These are phyloP conservation scores for Vigna unguiculata DNA, from an alignment of 306 rosid genomes.

Conservation along the genomic window DNA sequence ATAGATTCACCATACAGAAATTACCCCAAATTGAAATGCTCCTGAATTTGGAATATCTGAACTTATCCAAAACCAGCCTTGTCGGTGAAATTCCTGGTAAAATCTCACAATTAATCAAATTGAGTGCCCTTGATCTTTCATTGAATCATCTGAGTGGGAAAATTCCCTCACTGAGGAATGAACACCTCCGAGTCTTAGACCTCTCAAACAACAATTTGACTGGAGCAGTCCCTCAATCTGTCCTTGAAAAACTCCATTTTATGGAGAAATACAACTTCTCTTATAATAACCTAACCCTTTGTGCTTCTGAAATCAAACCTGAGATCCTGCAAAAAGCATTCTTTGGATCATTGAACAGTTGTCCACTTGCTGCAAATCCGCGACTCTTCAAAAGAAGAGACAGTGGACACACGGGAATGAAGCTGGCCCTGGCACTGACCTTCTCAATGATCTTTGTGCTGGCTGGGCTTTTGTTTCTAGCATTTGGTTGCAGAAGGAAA, in stretches of 20 bases:
- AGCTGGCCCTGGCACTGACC: slow-evolving; percentile 78
- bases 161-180: slow-evolving; percentile 56
- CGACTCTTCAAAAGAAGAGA: slow-evolving; percentile 56
- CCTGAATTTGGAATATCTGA: slow-evolving; percentile 72
- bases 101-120: slow-evolving; percentile 59
- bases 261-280: slow-evolving; percentile 96
- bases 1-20: slow-evolving; percentile 71
- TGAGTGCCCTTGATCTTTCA: slow-evolving; percentile 83
- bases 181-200: slow-evolving; percentile 73
- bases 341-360: slow-evolving; percentile 72
- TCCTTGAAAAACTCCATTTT: slow-evolving; percentile 67
- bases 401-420: slow-evolving; percentile 58
- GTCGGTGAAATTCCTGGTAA: slow-evolving; percentile 72
- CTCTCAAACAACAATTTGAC: slow-evolving; percentile 82
- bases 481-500: slow-evolving; percentile 85
- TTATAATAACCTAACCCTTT: slow-evolving; percentile 79
- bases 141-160: slow-evolving; percentile 76
- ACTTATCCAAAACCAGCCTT: slow-evolving; percentile 80
- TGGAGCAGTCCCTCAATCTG: slow-evolving; percentile 71
- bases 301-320: slow-evolving; percentile 65
- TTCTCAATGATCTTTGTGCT: slow-evolving; percentile 77
- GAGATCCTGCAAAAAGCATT: slow-evolving; percentile 63
- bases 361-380: slow-evolving; percentile 98
- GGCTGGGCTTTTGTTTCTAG: slow-evolving; percentile 78
- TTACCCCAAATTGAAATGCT: slow-evolving; percentile 68